These are phyloP conservation scores for Azolla pinnata DNA, from an alignment of 75 land plant genomes.

Conservation along the genomic window DNA sequence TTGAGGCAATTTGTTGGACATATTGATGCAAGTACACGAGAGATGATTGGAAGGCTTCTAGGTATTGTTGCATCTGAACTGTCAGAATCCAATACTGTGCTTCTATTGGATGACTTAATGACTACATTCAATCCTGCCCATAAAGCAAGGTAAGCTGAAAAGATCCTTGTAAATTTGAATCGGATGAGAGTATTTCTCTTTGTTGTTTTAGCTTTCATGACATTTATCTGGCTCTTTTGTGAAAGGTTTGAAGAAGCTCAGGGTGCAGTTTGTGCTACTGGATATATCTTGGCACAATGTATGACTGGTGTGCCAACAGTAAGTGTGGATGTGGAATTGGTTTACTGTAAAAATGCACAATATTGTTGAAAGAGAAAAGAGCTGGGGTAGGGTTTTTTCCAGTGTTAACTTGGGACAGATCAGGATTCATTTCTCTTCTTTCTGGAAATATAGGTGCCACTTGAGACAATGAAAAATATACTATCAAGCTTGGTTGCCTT, in stretches of 20 bases:
- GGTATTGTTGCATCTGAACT: constrained; percentile 61
- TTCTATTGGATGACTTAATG: constrained; percentile 16
- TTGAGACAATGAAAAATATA: constrained; percentile 22
- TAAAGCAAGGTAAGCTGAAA: neutral
- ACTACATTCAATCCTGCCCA: neutral
- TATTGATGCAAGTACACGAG: constrained; percentile 71
- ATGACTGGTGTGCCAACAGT: constrained; percentile 48
- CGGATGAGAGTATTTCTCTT: too few species aligned
- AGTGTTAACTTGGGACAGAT: too few species aligned
- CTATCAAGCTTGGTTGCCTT: constrained; percentile 39
- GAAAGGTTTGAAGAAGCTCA: constrained; percentile 79
- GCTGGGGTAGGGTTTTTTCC: too few species aligned
- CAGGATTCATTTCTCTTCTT: too few species aligned
- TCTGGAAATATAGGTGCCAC: constrained; percentile 58
- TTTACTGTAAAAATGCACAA: too few species aligned
- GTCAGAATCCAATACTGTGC: constrained; percentile 33
- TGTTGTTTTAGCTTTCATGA: too few species aligned
- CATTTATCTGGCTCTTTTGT: too few species aligned
- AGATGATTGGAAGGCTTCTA: constrained; percentile 59
- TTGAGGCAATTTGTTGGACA: constrained; percentile 64
- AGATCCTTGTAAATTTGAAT: too few species aligned
- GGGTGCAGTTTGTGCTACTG: constrained; percentile 74
- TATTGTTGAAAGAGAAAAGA: too few species aligned
- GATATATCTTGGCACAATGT: constrained; percentile 75
- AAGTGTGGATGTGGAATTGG: too few species aligned